Evolutionary conservation across 1,139 yeast species (phyloP).

Genomic region (Tardiomyces digboiensis): DNA sequence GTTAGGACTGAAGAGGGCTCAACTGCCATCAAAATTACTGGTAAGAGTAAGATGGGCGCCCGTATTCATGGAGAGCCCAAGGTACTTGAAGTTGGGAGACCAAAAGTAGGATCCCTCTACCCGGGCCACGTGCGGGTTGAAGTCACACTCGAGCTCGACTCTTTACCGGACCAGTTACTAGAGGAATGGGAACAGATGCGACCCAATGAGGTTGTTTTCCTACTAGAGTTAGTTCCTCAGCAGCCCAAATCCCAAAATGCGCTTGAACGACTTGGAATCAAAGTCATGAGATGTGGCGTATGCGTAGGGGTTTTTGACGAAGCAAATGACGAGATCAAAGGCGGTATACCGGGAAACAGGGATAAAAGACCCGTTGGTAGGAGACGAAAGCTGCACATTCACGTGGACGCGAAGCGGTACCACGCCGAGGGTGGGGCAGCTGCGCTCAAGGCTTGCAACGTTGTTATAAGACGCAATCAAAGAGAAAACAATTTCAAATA

Average conservation of each 20-base stretch:
- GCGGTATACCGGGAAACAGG: constrained; percentile 7
- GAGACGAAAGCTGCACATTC: constrained; percentile 6
- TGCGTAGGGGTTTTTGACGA: constrained; percentile 5
- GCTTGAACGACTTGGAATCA: constrained; percentile 13
- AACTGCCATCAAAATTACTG: neutral
- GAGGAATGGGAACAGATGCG: constrained; percentile 26
- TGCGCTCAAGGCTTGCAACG: constrained; percentile 11
- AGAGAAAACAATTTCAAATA: constrained; percentile 17
- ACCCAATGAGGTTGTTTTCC: constrained; percentile 23
- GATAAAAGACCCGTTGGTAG: constrained; percentile 2
- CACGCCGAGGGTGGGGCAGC: constrained; percentile 4
- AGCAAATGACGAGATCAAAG: constrained; percentile 6
- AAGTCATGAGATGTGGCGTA: constrained; percentile 3
- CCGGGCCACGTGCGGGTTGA: constrained; percentile 18
- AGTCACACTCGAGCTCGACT: constrained; percentile 18
- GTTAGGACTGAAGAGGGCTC: neutral
- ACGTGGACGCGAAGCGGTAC: constrained; percentile 9
- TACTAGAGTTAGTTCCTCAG: constrained; percentile 17
- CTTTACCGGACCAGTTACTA: constrained; percentile 7
- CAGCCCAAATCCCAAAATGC: constrained; percentile 6
- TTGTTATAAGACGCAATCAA: constrained; percentile 15
- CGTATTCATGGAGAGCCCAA: neutral
- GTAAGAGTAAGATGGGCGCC: neutral
- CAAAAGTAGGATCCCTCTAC: constrained; percentile 11
- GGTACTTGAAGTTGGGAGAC: neutral